Base-by-base conservation (phyloP, 2,329 filamentous ascomycete genomes). In the Fonsecaea monophora region DNA sequence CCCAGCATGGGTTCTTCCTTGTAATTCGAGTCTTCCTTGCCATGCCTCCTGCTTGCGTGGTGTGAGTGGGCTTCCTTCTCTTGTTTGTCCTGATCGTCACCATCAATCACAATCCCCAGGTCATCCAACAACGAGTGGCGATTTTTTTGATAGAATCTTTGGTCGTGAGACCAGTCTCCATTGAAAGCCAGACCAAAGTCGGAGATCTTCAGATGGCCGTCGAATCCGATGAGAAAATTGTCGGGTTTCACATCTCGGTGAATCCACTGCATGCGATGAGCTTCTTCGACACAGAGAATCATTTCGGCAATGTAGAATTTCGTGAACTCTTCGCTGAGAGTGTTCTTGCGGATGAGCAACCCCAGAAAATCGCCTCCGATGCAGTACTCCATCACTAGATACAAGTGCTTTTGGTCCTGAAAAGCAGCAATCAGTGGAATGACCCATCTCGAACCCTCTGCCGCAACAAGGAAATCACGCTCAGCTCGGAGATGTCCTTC, bases 361-460 rank as follows among this genome's bases (percentile, higher is more conserved):
- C 92, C 92, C 0, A 99, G 84, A 72, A 99, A 98, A 76, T 99
- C 94, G 0, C 95, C 94, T 0, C 94, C 95, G 1, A 96, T 90
- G 92, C 97, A 97, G 76, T 96, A 99, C 67, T 98, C 94, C 93
- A 98, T 97, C 60, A 97, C 91, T 5, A 99, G 86, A 74, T 98
- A 98, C 5, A 99, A 83, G 73, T 92, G 92, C 50, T 86, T 85
- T 40, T 86, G 82, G 76, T 98, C 95, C 77, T 98, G 92, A 71
- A 98, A 98, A 74, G 92, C 95, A 58, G 92, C 85, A 59, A 97
- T 86, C 40, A 99, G 82, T 0, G 94, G 92, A 1, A 98, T 92
- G 55, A 97, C 89, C 94, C 94, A 98, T 68, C 86, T 86, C 4
- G 92, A 96, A n/a, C 89, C 91, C 76, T 95, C 91, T 1, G 93